Base-by-base conservation (phyloP, 2,329 filamentous ascomycete species). In the Ampelomyces quisqualis region DNA sequence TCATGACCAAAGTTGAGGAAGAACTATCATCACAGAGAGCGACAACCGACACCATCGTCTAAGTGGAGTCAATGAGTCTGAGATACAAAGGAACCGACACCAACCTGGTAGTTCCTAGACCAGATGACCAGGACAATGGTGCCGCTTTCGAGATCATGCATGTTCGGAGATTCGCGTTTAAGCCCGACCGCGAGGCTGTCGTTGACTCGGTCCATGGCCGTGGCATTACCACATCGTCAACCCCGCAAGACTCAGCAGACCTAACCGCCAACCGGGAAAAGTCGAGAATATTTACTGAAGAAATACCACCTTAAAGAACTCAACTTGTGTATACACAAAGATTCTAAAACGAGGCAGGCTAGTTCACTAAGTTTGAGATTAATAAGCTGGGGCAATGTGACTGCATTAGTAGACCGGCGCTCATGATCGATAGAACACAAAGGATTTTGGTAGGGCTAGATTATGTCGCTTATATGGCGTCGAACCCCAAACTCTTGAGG, bases 61-160 rank as follows among this genome's bases (percentile, higher is more conserved):
- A 89, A 59, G 88, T 94, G 62, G 85, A 93, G 63, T 95, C 94
- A 59, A 77, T 95, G 40, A 94, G 95, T 64, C 90, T 95, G 87
- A 77, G 88, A 46, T 94, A 94, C 59, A 79, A 87, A 31, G 88
- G 88, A 10, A 93, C 88, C 0, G 88, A 94, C 62, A 90, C 87
- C 6, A 86, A 88, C 1, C 74, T 94, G 33, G 93, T 93, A 88
- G 80, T 93, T 33, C 71, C 90, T 51, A 86, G 83, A 64, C 80
- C 79, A 9, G 77, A 82, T 23, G 21, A 23, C 11, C 91, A 85
- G 85, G 84, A 82, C 1, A 95, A 88, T 68, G 87, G 83, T 3
- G 78, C 82, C 48, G 88, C 86, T 0, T 95, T 95, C 58, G 75
- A 90, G 14, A 79, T 81, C 50, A 86, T 91, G 53, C 89, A 95